phyloP scores from a whole-genome alignment of 2,329 filamentous ascomycete genomes.

The Colletotrichum sp. region DNA sequence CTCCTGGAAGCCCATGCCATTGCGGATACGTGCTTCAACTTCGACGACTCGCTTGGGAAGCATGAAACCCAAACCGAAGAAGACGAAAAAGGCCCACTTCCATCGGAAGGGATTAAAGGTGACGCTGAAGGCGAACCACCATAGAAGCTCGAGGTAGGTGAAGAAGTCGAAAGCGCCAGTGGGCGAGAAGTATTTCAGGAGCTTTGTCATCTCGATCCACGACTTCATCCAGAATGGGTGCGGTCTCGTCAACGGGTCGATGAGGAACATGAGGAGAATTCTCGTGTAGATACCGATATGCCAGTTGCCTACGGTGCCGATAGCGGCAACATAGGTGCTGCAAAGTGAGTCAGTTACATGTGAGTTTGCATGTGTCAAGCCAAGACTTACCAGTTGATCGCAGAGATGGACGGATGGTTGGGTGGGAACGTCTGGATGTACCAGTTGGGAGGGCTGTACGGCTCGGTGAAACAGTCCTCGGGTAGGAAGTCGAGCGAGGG shows the following conservation, averaged over 20 bases:
- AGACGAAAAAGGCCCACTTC: constrained; percentile 89
- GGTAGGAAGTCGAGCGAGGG: constrained; percentile 78
- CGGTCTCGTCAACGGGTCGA: constrained; percentile 78
- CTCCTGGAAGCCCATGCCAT: constrained; percentile 49
- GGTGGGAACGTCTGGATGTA: constrained; percentile 89
- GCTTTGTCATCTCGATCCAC: constrained; percentile 85
- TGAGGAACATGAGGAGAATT: constrained; percentile 84
- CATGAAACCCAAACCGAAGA: constrained; percentile 73
- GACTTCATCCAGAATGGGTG: constrained; percentile 77
- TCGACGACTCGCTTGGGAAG: constrained; percentile 72
- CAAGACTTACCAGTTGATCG: constrained; percentile 66
- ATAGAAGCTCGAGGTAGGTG: constrained; percentile 83
- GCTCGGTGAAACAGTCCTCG: constrained; percentile 72
- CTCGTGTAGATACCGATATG: constrained; percentile 91
- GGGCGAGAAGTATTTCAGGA: constrained; percentile 73
- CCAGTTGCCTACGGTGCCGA: constrained; percentile 85
- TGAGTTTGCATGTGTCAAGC: background rate
- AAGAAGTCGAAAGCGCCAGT: constrained; percentile 87
- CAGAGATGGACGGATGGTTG: constrained; percentile 72
- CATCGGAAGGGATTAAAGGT: constrained; percentile 84
- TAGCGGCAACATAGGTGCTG: constrained; percentile 80
- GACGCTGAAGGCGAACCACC: constrained; percentile 85
- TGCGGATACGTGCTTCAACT: constrained; percentile 66
- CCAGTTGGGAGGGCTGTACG: constrained; percentile 84
- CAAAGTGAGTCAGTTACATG: background rate